A percentile compares a stretch with the other conserved stretches of the same genome.
phyloP scores from a whole-genome alignment of 176 grass and related monocot species.

The Zea luxurians region DNA sequence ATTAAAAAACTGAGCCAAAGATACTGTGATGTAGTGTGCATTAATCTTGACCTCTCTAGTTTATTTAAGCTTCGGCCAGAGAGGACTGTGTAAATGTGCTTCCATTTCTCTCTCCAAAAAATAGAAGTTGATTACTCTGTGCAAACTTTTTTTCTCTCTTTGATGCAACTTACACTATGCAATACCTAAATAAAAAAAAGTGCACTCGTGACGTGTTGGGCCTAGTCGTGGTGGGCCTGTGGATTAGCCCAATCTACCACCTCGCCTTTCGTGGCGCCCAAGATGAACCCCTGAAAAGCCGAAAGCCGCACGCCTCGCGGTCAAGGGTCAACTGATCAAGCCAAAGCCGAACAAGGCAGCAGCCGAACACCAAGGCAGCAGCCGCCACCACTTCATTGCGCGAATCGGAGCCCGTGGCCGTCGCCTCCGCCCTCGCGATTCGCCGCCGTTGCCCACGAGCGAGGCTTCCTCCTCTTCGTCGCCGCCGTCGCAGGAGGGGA shows the following conservation, averaged over 20 bases:
- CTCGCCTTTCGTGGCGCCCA: slow-evolving; percentile 34
- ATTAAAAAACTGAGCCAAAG: no score
- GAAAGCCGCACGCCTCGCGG: background rate
- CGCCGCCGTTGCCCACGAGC: background rate
- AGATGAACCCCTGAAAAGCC: slow-evolving; percentile 13
- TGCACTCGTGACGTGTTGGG: background rate
- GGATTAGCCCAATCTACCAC: background rate
- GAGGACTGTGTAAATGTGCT: no score
- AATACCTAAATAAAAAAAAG: no score
- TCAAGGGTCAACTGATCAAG: background rate
- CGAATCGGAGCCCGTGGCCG: no score
- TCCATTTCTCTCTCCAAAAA: no score
- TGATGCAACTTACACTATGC: no score
- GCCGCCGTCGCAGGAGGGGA: background rate
- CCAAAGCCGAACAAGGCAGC: background rate
- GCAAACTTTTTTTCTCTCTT: no score
- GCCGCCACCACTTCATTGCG: background rate
- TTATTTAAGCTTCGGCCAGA: no score
- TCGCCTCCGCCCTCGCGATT: background rate
- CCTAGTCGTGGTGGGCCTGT: background rate
- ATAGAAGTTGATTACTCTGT: no score
- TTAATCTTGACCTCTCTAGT: no score
- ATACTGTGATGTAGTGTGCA: no score
- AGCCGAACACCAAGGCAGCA: background rate
- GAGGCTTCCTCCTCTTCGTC: background rate